Evolutionary conservation across 176 grass and related monocot genomes (phyloP).

Genomic region (Urochloa ruziziensis): DNA sequence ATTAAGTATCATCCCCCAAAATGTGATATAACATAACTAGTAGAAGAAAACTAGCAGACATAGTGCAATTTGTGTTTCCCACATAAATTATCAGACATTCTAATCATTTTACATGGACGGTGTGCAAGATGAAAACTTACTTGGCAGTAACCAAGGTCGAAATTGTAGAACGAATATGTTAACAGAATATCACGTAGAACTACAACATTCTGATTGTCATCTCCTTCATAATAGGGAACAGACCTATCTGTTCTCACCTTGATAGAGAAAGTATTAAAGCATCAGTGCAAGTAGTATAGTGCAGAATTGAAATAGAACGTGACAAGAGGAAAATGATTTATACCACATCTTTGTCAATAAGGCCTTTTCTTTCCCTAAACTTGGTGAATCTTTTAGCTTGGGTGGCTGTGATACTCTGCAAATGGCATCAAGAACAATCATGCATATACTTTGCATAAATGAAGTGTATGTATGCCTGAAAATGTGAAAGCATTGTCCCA

Average conservation of each 20-base stretch:
- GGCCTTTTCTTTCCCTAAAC: constrained; percentile 94
- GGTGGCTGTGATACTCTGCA: constrained; percentile 79
- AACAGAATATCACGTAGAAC: constrained; percentile 90
- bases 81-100: not conserved
- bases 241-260: constrained; percentile 99
- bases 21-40: not conserved
- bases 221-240: constrained; percentile 91
- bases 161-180: constrained; percentile 99
- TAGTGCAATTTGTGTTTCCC: not conserved
- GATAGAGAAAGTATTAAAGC: constrained; percentile 27
- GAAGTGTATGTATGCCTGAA: not conserved
- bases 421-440: constrained; percentile 32
- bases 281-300: constrained; percentile 34
- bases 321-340: constrained; percentile 30
- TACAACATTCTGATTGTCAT: constrained; percentile 85
- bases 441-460: not conserved
- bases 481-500: constrained; percentile 7
- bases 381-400: constrained; percentile 99
- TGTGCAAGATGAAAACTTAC: constrained; percentile 49
- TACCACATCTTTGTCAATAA: constrained; percentile 99
- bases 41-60: not conserved
- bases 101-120: not conserved
- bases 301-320: constrained; percentile 1
- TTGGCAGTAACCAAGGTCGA: constrained; percentile 98
- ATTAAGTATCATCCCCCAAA: not conserved